Conservation (phyloP, 108 stramenopile species). For the Tribonema minus region DNA sequence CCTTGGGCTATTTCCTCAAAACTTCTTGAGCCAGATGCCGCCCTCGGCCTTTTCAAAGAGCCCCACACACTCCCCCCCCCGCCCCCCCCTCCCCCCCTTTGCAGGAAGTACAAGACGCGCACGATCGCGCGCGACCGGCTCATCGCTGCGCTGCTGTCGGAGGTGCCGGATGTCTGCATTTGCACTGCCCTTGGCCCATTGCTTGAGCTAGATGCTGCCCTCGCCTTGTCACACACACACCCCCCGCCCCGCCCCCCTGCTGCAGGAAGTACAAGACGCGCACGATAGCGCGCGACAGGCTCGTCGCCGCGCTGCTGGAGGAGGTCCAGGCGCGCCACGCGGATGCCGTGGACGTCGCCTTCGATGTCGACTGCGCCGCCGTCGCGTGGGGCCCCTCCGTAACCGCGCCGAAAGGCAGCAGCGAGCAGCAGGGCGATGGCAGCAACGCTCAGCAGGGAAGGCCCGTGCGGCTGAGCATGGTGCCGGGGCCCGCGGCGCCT, state of each 20-base stretch:
- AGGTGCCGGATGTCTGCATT: slow-evolving; percentile 31
- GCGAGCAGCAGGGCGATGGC: not conserved
- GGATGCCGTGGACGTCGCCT: slow-evolving; percentile 11
- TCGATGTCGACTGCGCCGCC: slow-evolving; percentile 32
- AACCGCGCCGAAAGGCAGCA: not conserved
- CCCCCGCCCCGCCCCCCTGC: not conserved
- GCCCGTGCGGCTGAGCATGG: not conserved
- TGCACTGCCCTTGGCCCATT: no score
- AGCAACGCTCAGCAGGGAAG: not conserved
- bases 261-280: not conserved
- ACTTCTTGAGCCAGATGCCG: no score
- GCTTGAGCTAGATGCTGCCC: no score
- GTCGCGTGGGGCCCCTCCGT: no score
- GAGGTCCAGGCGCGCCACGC: slow-evolving; percentile 35
- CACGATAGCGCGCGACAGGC: slow-evolving; percentile 48
- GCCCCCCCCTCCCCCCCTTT: not conserved
- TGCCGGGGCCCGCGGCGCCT: not conserved
- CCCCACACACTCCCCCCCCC: no score
- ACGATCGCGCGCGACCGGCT: slow-evolving; percentile 51
- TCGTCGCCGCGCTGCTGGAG: slow-evolving; percentile 28
- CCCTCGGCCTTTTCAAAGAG: no score
- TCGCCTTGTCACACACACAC: no score
- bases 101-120: not conserved
- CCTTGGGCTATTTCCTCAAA: no score
- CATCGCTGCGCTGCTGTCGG: slow-evolving; percentile 21